Percentiles rank a stretch among this genome's conserved stretches.
Conservation (phyloP, 2,329 filamentous ascomycete species). For the Sporothrix luriei region DNA sequence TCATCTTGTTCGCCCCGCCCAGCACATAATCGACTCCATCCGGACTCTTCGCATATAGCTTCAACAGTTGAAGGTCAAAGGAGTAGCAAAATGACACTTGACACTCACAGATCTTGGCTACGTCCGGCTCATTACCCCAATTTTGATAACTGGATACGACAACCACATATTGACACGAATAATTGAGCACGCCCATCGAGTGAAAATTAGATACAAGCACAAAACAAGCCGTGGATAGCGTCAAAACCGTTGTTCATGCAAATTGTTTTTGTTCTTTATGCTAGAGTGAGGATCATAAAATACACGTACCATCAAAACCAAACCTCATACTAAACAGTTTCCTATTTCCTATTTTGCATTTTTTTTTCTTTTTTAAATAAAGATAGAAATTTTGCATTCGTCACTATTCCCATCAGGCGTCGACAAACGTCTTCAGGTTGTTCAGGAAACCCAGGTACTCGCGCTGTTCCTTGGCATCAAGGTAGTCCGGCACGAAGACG, state of each 20-base stretch:
- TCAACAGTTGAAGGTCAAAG: background rate
- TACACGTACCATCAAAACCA: conserved; percentile 16
- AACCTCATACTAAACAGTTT: background rate
- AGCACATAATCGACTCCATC: background rate
- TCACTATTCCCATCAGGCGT: conserved; percentile 54
- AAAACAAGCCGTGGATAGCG: background rate
- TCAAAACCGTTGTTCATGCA: background rate
- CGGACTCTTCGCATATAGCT: background rate
- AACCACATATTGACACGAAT: background rate
- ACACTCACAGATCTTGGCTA: background rate
- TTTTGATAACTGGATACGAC: conserved; percentile 1
- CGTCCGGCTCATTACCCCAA: background rate
- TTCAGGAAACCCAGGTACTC: conserved; percentile 92
- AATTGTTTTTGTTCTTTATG: conserved; percentile 17
- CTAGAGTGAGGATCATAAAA: conserved; percentile 32
- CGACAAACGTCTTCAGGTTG: conserved; percentile 83
- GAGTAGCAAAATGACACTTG: background rate
- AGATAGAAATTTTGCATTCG: background rate
- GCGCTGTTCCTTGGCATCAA: conserved; percentile 97
- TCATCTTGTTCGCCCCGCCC: no score
- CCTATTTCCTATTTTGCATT: background rate
- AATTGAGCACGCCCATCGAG: background rate
- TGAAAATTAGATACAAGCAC: no score
- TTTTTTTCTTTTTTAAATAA: background rate
- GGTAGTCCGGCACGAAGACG: conserved; percentile 91